Percentiles rank a stretch among this genome's conserved stretches.
Conservation (phyloP, 1,139 yeast genomes). For the Suhomyces maxii region DNA sequence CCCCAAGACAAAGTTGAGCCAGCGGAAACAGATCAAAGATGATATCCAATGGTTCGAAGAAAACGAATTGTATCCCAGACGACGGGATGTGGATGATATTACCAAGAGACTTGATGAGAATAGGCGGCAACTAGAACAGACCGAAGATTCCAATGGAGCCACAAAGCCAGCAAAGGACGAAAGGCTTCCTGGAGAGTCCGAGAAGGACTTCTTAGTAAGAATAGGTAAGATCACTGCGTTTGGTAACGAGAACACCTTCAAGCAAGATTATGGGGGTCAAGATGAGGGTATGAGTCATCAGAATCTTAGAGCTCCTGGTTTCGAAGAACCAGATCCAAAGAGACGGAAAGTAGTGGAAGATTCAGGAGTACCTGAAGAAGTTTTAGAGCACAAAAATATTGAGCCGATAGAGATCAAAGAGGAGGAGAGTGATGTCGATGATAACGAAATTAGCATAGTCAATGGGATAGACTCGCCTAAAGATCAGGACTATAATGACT, state of each 20-base stretch:
- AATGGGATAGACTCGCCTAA: background rate
- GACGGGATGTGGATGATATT: constrained; percentile 68
- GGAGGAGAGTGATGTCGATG: constrained; percentile 1
- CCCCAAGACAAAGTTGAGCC: constrained; percentile 66
- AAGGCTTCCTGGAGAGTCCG: constrained; percentile 65
- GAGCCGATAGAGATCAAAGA: constrained; percentile 7
- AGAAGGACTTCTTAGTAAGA: constrained; percentile 76
- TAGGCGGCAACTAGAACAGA: constrained; percentile 21
- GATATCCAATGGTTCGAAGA: constrained; percentile 56
- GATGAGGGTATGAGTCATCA: constrained; percentile 29
- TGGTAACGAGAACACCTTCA: constrained; percentile 65
- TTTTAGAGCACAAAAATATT: constrained; percentile 12
- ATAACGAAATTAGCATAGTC: background rate
- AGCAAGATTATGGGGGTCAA: constrained; percentile 11
- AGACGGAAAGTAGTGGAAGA: constrained; percentile 8
- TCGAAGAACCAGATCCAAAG: constrained; percentile 15
- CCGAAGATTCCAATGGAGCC: constrained; percentile 4
- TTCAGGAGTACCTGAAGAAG: constrained; percentile 4
- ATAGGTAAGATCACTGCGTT: constrained; percentile 96
- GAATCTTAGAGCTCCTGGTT: constrained; percentile 41
- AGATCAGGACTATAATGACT: background rate
- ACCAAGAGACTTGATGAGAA: constrained; percentile 47
- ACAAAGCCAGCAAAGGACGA: constrained; percentile 14
- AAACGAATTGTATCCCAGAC: constrained; percentile 53
- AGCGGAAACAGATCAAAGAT: constrained; percentile 51